Evolutionary conservation across 208 protist species (phyloP).

Genomic region (Trypanosoma lewisi): DNA sequence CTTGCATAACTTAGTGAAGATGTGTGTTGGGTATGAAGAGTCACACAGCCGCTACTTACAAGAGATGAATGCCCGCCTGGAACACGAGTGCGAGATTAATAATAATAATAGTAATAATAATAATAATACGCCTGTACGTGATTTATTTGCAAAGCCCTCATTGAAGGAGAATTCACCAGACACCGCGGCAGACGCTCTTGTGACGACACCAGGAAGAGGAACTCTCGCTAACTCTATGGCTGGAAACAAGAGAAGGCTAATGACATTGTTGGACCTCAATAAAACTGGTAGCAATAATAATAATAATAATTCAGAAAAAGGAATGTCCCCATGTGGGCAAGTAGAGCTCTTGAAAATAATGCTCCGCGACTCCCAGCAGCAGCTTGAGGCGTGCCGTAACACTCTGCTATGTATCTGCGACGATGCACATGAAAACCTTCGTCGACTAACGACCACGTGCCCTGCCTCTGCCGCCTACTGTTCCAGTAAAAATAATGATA

Average conservation of each 20-base stretch:
- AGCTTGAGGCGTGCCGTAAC: slow-evolving; percentile 21
- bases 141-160: background rate
- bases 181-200: background rate
- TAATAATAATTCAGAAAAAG: background rate
- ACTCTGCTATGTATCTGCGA: slow-evolving; percentile 14
- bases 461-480: too few relatives aligned
- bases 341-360: slow-evolving; percentile 7
- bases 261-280: too few relatives aligned
- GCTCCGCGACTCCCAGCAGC: slow-evolving; percentile 16
- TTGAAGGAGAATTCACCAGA: background rate
- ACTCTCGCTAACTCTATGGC: background rate
- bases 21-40: slow-evolving; percentile 28
- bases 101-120: background rate
- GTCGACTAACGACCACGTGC: slow-evolving; percentile 1
- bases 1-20: slow-evolving; percentile 19
- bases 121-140: background rate
- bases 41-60: slow-evolving; percentile 6
- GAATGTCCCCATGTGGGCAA: background rate
- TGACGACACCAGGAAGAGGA: slow-evolving; percentile 6
- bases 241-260: background rate
- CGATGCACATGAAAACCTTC: slow-evolving; percentile 6
- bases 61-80: slow-evolving; percentile 9
- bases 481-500: too few relatives aligned
- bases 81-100: background rate
- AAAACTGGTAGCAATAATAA: too few relatives aligned